Evolutionary conservation across 371 early-diverging fungal species (phyloP).

Genomic region (Dichotomocladium elegans): DNA sequence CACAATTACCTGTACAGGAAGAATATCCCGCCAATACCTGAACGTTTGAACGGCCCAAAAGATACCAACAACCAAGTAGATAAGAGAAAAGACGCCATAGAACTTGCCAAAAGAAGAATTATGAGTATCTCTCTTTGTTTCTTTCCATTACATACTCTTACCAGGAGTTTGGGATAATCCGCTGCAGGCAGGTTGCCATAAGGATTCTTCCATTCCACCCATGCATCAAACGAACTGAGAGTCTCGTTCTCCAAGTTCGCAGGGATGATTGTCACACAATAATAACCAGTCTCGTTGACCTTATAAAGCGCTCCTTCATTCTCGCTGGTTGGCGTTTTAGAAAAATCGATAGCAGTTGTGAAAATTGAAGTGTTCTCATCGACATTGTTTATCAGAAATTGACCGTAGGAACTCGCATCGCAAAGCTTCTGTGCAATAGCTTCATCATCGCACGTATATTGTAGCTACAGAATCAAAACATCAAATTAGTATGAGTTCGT

Average conservation of each 20-base stretch:
- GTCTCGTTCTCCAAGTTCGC: constrained; percentile 12
- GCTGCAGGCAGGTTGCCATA: constrained; percentile 82
- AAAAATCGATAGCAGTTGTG: constrained; percentile 26
- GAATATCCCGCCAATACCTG: constrained; percentile 81
- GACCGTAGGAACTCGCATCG: constrained; percentile 30
- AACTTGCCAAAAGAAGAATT: constrained; percentile 27
- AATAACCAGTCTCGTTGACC: constrained; percentile 64
- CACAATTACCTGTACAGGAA: constrained; percentile 72
- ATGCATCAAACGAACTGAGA: constrained; percentile 45
- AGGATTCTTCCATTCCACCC: constrained; percentile 69
- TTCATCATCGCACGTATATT: constrained; percentile 39
- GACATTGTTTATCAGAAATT: constrained; percentile 33
- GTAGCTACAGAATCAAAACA: no score
- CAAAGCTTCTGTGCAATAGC: constrained; percentile 47
- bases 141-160: constrained; percentile 12
- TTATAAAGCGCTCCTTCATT: constrained; percentile 40
- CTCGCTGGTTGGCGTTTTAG: constrained; percentile 3
- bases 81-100: constrained; percentile 66
- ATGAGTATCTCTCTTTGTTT: not conserved
- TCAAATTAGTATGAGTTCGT: no score
- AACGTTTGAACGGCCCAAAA: constrained; percentile 77
- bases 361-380: constrained; percentile 32
- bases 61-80: constrained; percentile 70
- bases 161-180: constrained; percentile 86
- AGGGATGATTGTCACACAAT: constrained; percentile 56